These are phyloP conservation scores for Candida railenensis DNA, from an alignment of 805 yeast species.

Conservation along the genomic window DNA sequence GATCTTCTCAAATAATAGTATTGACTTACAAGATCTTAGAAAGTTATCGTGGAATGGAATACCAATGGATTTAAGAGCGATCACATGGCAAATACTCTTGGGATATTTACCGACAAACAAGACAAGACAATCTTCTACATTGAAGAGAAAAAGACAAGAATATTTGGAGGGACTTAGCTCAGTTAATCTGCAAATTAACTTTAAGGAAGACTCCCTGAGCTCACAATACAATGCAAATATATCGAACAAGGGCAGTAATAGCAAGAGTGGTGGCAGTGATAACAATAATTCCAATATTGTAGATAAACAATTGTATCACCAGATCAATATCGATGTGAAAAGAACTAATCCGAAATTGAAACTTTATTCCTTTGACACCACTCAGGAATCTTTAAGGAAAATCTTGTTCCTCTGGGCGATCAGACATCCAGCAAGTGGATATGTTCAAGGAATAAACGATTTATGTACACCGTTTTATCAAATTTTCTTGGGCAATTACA, in stretches of 20 bases:
- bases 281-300: not conserved
- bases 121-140: slow-evolving; percentile 65
- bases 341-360: slow-evolving; percentile 86
- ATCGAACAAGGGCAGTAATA: slow-evolving; percentile 15
- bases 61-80: slow-evolving; percentile 75
- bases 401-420: slow-evolving; percentile 92
- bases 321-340: slow-evolving; percentile 90
- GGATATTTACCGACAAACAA: slow-evolving; percentile 90
- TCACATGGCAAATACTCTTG: slow-evolving; percentile 84
- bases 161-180: slow-evolving; percentile 66
- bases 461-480: slow-evolving; percentile 91
- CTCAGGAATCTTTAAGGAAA: slow-evolving; percentile 78
- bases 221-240: not conserved
- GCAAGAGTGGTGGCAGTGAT: slow-evolving; percentile 36
- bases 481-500: slow-evolving; percentile 71
- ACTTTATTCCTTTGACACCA: slow-evolving; percentile 64
- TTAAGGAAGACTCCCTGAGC: not conserved
- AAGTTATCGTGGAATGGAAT: slow-evolving; percentile 93
- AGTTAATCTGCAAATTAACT: not conserved
- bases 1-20: slow-evolving; percentile 50
- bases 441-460: slow-evolving; percentile 97
- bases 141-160: slow-evolving; percentile 81
- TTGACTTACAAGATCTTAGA: slow-evolving; percentile 69
- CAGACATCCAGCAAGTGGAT: slow-evolving; percentile 96
- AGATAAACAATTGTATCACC: slow-evolving; percentile 89